phyloP scores from a whole-genome alignment of 306 rosid genomes.

The cucumber (Cucumis sativus) region Cucumber_9930_V3 NC_026658.2:13850501-13851000 shows the following conservation, averaged over 20 bases:
- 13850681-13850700: background rate
- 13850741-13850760: background rate
- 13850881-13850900: no score
- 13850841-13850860: no score
- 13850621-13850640: background rate
- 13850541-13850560: background rate
- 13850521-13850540: no score
- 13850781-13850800: background rate
- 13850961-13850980: constrained; percentile 27
- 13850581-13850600: background rate
- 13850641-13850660: background rate
- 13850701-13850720: background rate
- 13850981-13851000: constrained; percentile 24
- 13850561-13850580: background rate
- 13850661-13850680: background rate
- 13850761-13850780: constrained; percentile 3
- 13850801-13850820: background rate
- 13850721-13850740: background rate
- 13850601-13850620: background rate
- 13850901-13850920: no score
- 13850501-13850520: no score
- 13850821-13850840: background rate
- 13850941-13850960: constrained; percentile 28
- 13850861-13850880: no score
- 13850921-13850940: no score